These are phyloP conservation scores for Penicillium egyptiacum DNA, from an alignment of 495 filamentous ascomycete species.

Conservation along the genomic window DNA sequence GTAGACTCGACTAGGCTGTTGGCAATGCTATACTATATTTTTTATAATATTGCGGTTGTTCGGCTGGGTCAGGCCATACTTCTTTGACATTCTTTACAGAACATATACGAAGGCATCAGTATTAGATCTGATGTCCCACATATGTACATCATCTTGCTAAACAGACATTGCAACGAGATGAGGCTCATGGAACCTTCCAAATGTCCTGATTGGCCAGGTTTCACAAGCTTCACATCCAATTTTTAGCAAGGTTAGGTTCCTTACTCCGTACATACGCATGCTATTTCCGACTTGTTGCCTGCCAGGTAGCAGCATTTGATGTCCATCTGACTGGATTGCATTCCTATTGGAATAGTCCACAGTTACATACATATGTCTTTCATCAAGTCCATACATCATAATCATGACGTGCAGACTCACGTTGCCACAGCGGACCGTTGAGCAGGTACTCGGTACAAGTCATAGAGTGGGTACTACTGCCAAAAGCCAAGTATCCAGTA, in stretches of 20 bases:
- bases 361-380: not conserved
- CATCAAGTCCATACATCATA: not conserved
- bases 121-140: too few relatives aligned
- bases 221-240: not conserved
- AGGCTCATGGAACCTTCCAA: not conserved
- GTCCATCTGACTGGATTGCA: not conserved
- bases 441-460: conserved; percentile 14
- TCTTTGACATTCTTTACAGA: too few relatives aligned
- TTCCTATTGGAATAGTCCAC: not conserved
- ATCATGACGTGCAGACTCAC: conserved; percentile 17
- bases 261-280: not conserved
- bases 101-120: too few relatives aligned
- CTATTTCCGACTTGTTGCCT: conserved; percentile 2
- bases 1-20: too few relatives aligned
- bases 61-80: too few relatives aligned
- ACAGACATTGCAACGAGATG: not conserved
- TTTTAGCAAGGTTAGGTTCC: too few relatives aligned
- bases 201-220: not conserved
- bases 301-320: not conserved
- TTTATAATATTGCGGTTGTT: too few relatives aligned
- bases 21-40: too few relatives aligned
- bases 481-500: conserved; percentile 12
- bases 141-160: too few relatives aligned
- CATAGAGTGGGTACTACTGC: not conserved
- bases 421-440: conserved; percentile 9